phyloP scores from a whole-genome alignment of 2,329 filamentous ascomycete species.

The Claviceps digitariae region DNA sequence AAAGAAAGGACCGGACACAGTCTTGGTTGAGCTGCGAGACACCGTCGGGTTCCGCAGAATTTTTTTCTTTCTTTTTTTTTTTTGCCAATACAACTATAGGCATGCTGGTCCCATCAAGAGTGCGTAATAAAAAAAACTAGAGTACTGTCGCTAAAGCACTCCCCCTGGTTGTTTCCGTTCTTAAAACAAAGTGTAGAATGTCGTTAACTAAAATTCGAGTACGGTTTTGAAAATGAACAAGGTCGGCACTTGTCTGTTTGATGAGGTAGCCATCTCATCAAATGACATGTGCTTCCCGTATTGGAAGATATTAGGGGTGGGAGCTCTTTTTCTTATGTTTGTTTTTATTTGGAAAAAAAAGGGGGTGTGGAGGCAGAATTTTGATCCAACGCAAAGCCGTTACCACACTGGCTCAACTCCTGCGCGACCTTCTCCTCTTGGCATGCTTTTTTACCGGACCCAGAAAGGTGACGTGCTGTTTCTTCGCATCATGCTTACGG shows the following conservation, averaged over 20 bases:
- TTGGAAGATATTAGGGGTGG: slow-evolving; percentile 3
- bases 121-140: background rate
- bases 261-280: slow-evolving; percentile 3
- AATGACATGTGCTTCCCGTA: background rate
- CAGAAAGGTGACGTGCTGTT: slow-evolving; percentile 38
- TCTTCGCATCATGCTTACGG: slow-evolving; percentile 39
- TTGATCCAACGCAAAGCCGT: background rate
- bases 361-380: background rate
- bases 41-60: background rate
- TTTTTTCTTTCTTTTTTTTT: background rate
- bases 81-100: background rate
- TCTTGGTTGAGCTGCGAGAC: background rate
- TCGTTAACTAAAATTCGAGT: slow-evolving; percentile 7
- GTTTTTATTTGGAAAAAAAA: background rate
- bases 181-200: slow-evolving; percentile 4
- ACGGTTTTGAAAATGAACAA: slow-evolving; percentile 4
- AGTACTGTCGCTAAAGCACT: slow-evolving; percentile 1
- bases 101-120: background rate
- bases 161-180: background rate
- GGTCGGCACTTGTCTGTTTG: slow-evolving; percentile 4
- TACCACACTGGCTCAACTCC: slow-evolving; percentile 7
- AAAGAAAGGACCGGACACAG: background rate
- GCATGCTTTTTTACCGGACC: slow-evolving; percentile 31
- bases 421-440: slow-evolving; percentile 16
- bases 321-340: background rate